Conservation (phyloP, 2,329 filamentous ascomycete genomes). For the Mollisia scopiformis region DNA sequence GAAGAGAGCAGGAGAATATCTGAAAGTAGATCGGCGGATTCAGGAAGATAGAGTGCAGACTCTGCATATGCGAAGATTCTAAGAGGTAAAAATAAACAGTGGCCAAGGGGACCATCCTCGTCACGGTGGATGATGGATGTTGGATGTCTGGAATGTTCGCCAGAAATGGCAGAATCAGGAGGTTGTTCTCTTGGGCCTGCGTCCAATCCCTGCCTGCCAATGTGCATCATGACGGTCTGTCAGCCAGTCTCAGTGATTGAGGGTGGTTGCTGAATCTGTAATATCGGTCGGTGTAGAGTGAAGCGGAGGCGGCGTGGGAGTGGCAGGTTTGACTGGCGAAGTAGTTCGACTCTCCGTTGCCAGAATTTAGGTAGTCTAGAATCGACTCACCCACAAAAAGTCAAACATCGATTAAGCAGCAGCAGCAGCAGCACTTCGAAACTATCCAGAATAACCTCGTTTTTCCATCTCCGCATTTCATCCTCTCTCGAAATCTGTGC, state of each 20-base stretch:
- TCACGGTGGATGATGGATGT: neutral
- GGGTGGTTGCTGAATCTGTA: neutral
- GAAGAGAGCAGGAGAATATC: neutral
- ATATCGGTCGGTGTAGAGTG: neutral
- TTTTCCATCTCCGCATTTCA: neutral
- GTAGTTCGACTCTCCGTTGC: no score
- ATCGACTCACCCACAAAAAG: neutral
- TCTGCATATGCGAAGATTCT: neutral
- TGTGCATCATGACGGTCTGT: neutral
- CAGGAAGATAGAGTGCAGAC: constrained; percentile 5
- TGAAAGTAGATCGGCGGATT: constrained; percentile 8
- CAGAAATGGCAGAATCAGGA: neutral
- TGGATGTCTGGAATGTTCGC: neutral
- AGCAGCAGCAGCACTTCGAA: neutral
- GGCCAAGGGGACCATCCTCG: neutral
- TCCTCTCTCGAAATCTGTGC: neutral
- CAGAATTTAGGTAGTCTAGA: no score
- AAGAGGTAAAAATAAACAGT: neutral
- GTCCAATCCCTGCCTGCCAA: neutral
- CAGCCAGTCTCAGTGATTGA: neutral
- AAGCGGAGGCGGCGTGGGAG: neutral
- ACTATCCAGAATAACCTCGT: neutral
- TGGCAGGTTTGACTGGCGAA: neutral
- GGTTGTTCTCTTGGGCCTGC: neutral
- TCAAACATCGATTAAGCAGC: neutral